Base-by-base conservation (phyloP, 1,284 basidiomycete genomes). In the Lentinus polychrous region DNA sequence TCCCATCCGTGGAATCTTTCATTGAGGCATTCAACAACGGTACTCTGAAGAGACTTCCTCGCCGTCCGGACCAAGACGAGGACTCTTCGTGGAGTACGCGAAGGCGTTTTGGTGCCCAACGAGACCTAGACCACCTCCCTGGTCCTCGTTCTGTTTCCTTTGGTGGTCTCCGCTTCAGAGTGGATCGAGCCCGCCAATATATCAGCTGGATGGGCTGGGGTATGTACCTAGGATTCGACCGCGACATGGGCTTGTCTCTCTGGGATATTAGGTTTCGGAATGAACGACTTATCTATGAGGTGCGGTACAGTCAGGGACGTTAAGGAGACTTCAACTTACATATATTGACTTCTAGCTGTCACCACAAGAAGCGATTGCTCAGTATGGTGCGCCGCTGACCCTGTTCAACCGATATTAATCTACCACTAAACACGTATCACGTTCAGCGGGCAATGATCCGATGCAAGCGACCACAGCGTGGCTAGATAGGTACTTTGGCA, bases 131-230 rank as follows among this genome's bases (percentile, higher is more conserved):
- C 53, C 66, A 81, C 49, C 72, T 79, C 23, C 76, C 80, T 2
- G 80, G 81, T 7, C 82, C 83, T 20, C 72, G 79, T 37, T 70
- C 70, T 0, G 76, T 84, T 1, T 73, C 73, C 3, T 79, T 81
- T 55, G 75, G 70, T 2, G 83, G 83, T 0, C 57, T 75, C 53
- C 66, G 83, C 2, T 83, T 77, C 60, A 66, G 76, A 36, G 73
- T 84, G 12, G 79, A 86, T 57, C 58, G 56, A 18, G 66, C 69
- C 39, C 61, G 67, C 44, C 71, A 78, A 55, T 84, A 78, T 52
- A 63, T 86, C 31, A 77, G 70, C 44, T 86, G 81, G 81, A 78
- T 82, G 76, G 78, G 74, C 2, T 83, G 78, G 77, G 70, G 73
- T 0, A 56, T 83, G 61, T 84, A 78, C 55, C 66, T 83, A 22